phyloP scores from a whole-genome alignment of 2,329 filamentous ascomycete genomes.

The Allantophomopsis cytisporea region DNA sequence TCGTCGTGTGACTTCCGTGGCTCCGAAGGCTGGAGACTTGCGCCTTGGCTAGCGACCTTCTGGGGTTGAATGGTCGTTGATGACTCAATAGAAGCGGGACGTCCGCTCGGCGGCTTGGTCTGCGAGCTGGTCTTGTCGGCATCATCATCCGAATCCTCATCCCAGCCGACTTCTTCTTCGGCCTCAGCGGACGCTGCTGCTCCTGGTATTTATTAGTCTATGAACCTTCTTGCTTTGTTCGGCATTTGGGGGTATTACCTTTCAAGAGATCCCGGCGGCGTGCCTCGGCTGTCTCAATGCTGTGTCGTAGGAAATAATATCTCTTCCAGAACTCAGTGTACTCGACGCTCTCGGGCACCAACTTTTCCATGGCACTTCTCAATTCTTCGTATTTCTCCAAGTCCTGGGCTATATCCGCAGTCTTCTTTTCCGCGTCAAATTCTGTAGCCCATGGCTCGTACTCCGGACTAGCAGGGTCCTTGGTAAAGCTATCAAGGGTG shows the following conservation, averaged over 20 bases:
- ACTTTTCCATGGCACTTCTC: slow-evolving; percentile 79
- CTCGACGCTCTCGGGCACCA: slow-evolving; percentile 86
- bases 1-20: slow-evolving; percentile 71
- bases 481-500: slow-evolving; percentile 65
- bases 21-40: slow-evolving; percentile 44
- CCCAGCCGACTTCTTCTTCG: slow-evolving; percentile 59
- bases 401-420: slow-evolving; percentile 68
- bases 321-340: slow-evolving; percentile 86
- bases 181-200: slow-evolving; percentile 56
- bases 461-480: slow-evolving; percentile 64
- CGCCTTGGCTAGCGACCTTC: slow-evolving; percentile 21
- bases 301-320: slow-evolving; percentile 89
- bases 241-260: slow-evolving; percentile 37
- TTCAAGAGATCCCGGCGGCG: slow-evolving; percentile 81
- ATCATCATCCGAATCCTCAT: slow-evolving; percentile 58
- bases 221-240: no score
- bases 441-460: slow-evolving; percentile 59
- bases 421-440: slow-evolving; percentile 77
- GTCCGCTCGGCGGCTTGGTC: slow-evolving; percentile 22
- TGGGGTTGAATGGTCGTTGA: slow-evolving; percentile 45
- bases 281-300: slow-evolving; percentile 86
- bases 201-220: slow-evolving; percentile 8
- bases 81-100: slow-evolving; percentile 34
- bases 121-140: slow-evolving; percentile 19
- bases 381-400: slow-evolving; percentile 79